Evolutionary conservation across 1,139 yeast species (phyloP).

Genomic region (Zhuliangozyma blackwelliae): DNA sequence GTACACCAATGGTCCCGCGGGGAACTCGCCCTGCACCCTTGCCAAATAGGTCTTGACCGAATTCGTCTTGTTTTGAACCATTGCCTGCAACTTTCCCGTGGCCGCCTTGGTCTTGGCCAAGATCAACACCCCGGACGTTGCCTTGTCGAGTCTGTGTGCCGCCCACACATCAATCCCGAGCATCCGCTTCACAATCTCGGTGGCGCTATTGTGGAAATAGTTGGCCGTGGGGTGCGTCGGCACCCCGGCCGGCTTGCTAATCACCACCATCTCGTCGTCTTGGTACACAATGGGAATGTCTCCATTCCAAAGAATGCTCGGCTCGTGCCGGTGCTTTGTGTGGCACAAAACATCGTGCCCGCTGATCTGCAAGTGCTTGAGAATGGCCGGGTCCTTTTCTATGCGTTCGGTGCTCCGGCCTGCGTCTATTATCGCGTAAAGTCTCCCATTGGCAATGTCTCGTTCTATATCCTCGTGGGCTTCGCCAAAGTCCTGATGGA

Average conservation of each 20-base stretch:
- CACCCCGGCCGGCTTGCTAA: constrained; percentile 71
- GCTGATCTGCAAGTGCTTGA: constrained; percentile 22
- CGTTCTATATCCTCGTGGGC: constrained; percentile 16
- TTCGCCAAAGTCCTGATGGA: constrained; percentile 43
- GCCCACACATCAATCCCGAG: constrained; percentile 40
- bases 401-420: constrained; percentile 20
- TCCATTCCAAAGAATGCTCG: constrained; percentile 35
- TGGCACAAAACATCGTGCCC: constrained; percentile 50
- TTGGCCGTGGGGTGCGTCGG: constrained; percentile 81
- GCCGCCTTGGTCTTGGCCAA: constrained; percentile 47
- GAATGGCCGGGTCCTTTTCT: constrained; percentile 19
- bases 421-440: constrained; percentile 24
- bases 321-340: constrained; percentile 59
- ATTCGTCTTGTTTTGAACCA: constrained; percentile 31
- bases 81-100: constrained; percentile 41
- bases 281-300: constrained; percentile 42
- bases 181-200: constrained; percentile 52
- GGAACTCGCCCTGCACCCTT: constrained; percentile 58
- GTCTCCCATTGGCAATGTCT: constrained; percentile 21
- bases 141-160: constrained; percentile 67
- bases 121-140: constrained; percentile 70
- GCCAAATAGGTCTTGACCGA: constrained; percentile 56
- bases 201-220: constrained; percentile 55
- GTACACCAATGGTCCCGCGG: constrained; percentile 21
- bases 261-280: constrained; percentile 49